Evolutionary conservation across 176 grass and related monocot genomes (phyloP), one percentile per base, ranked within the genome.

Genomic region (Ampelocalamus luodianensis): DNA sequence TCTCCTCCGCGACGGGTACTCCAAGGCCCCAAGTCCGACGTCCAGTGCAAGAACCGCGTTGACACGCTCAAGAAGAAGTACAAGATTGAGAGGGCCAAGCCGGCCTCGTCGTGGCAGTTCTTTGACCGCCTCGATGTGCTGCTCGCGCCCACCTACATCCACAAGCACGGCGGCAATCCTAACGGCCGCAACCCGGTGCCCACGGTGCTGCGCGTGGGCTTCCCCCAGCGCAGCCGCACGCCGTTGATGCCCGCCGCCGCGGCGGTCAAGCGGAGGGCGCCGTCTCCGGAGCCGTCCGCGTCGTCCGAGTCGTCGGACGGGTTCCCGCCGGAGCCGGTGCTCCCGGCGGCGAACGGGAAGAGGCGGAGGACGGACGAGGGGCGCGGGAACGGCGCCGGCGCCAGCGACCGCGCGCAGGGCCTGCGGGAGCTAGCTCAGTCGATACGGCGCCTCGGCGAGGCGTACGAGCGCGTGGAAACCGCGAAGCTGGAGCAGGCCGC

Each of bases 21-120:
- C 93, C 72, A 99, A 92, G 87, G 73, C 86, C 18, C 88, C 49
- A 96, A 87, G 82, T 91, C 93, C 60, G 96, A 96, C 65, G 76
- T 96, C 37, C 96, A 99, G 91, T 99, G 96, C 81, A 99, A 99
- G 90, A 99, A 99, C 86, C 93, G 96, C 65, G 92, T 99, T 79
- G 93, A 99, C 53, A 99, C 96, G 81, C 93, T 99, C 54, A 99
- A 99, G 91, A 99, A 99, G 96, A 99, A 96, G 69, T 99, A 99
- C 69, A 99, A 99, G 91, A 67, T 92, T 42, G 96, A 99, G 90
- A 88, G 91, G 80, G 51, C 83, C 55, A 99, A 99, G 89, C 70
- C 84, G 6, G 64, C 59, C 82, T 92, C 93, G 3, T 83, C 62
- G n/a, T 99, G 96, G 96, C 91, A 92, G 24, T 99, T 99, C 71